Base-by-base conservation (phyloP, 1,139 yeast species). In the Yamadazyma blattariae region DNA sequence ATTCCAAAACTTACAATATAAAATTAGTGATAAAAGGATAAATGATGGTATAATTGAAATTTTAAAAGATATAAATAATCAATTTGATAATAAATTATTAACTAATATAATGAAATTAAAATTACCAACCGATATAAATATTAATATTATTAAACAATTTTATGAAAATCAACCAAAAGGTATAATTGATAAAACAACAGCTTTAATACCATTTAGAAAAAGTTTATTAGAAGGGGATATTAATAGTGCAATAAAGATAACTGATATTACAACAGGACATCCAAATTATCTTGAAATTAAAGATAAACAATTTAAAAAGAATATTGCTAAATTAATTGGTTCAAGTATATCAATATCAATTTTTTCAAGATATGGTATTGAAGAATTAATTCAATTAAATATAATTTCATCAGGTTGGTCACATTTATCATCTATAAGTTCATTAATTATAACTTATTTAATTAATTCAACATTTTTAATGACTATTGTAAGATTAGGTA, bases 201-300 rank as follows among this genome's bases (percentile, higher is more conserved):
- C 84, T 2, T 61, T 82, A 57, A 71, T 83, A 17, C 84, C 90
- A 1, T 74, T 84, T 40, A 61, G 92, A 15, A 57, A 69, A 29
- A 67, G 81, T 6, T 57, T 83, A 1, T 80, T 71, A 57, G 68
- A 75, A 42, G 85, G 79, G 2, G 81, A 82, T 37, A 67, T 82
- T 39, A 64, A 68, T 25, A 65, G 65, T 30, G 86, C 89, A 0
- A 57, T 83, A 27, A 67, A 66, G 33, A 54, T 82, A 27, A 67
- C 85, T 21, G 87, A 82, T 44, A 51, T 71, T 32, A 79, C 92
- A 0, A 75, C 78, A 3, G 89, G 82, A 1, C 75, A 77, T 35
- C 60, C 68, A 13, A 69, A 74, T 44, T 79, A 76, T 46, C 54
- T 74, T 6, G 47, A 51, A 4, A 39, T 51, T 30, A 65, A 67